Conservation (phyloP, 805 yeast genomes). For the Ogataea salicorniae region DNA sequence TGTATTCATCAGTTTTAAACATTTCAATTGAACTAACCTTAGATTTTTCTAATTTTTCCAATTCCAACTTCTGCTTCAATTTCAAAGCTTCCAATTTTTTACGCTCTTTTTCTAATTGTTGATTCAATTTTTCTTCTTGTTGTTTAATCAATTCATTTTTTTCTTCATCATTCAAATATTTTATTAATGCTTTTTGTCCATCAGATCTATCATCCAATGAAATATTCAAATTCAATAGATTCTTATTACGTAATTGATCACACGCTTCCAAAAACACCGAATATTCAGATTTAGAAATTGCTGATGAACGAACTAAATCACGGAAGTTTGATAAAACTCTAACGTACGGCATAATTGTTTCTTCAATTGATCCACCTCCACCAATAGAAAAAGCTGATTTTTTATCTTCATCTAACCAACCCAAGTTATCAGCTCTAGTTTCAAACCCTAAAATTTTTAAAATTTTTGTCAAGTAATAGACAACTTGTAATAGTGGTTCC, state of each 20-base stretch:
- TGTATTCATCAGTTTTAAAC: constrained; percentile 51
- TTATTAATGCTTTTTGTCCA: constrained; percentile 75
- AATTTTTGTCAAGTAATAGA: constrained; percentile 66
- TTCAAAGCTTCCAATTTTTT: constrained; percentile 56
- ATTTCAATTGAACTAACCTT: constrained; percentile 64
- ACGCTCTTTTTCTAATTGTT: constrained; percentile 32
- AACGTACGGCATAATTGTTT: constrained; percentile 71
- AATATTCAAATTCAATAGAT: constrained; percentile 69
- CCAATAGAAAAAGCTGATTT: constrained; percentile 18
- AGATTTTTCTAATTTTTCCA: constrained; percentile 60
- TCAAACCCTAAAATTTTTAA: constrained; percentile 73
- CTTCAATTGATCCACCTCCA: constrained; percentile 43
- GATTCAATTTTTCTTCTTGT: constrained; percentile 53
- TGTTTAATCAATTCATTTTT: constrained; percentile 55
- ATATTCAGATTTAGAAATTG: constrained; percentile 55
- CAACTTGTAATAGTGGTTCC: constrained; percentile 61
- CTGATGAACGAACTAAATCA: constrained; percentile 70
- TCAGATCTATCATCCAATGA: constrained; percentile 83
- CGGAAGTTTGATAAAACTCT: constrained; percentile 75
- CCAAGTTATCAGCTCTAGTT: constrained; percentile 61
- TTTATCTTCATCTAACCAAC: constrained; percentile 57
- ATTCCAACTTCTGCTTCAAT: constrained; percentile 58
- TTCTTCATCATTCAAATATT: constrained; percentile 70
- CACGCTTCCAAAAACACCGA: constrained; percentile 58
- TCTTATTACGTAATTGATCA: constrained; percentile 69